These are phyloP conservation scores for Hydnomerulius pinastri DNA, from an alignment of 768 basidiomycete species.

Conservation along the genomic window DNA sequence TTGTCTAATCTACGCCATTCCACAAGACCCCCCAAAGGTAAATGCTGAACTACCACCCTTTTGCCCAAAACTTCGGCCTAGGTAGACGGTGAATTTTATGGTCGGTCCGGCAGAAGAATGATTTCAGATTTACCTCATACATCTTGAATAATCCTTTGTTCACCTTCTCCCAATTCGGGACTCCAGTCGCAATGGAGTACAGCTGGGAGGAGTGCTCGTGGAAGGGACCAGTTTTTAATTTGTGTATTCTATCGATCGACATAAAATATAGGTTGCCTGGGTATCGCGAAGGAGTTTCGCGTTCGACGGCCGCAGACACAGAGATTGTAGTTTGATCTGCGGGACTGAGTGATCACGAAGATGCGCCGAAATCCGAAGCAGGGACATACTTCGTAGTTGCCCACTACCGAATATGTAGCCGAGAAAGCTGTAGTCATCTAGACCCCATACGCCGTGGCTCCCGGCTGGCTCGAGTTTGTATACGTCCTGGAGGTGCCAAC, in stretches of 20 bases:
- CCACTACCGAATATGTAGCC: constrained; percentile 91
- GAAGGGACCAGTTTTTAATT: constrained; percentile 86
- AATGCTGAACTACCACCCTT: constrained; percentile 94
- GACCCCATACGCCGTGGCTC: constrained; percentile 97
- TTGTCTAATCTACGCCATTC: constrained; percentile 54
- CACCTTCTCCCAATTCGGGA: constrained; percentile 89
- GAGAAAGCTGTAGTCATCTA: constrained; percentile 90
- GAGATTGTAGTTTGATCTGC: constrained; percentile 65
- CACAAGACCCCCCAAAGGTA: constrained; percentile 81
- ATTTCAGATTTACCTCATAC: constrained; percentile 68
- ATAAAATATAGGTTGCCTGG: constrained; percentile 80
- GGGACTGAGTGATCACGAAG: constrained; percentile 3
- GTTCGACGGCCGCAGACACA: constrained; percentile 62
- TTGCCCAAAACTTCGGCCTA: constrained; percentile 92
- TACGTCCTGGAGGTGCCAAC: constrained; percentile 83
- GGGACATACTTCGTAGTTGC: constrained; percentile 70
- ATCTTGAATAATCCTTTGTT: constrained; percentile 91
- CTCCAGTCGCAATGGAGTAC: constrained; percentile 82
- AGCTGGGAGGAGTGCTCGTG: constrained; percentile 92
- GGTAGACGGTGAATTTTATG: neutral
- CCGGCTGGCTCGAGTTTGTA: constrained; percentile 96
- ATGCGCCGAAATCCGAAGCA: neutral
- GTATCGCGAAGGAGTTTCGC: constrained; percentile 39
- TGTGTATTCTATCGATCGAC: constrained; percentile 73
- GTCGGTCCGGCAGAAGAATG: neutral